A percentile compares a stretch with the other conserved stretches of the same genome.
These are phyloP conservation scores for Penicillium ochrochloron DNA, from an alignment of 495 filamentous ascomycete genomes.

Conservation along the genomic window DNA sequence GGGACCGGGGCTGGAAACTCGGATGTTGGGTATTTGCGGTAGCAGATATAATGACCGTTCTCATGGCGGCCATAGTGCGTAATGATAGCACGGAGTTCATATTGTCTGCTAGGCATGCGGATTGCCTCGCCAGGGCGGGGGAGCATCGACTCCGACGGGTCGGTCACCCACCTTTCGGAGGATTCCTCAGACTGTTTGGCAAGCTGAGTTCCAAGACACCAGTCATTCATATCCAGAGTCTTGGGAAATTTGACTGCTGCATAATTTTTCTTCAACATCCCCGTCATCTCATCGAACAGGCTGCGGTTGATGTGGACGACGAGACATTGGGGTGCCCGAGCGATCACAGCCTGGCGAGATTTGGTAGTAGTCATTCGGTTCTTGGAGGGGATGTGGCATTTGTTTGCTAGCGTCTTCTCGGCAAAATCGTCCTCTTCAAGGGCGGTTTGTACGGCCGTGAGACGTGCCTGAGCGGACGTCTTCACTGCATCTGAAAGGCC, in stretches of 20 bases:
- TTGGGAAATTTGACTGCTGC: constrained; percentile 76
- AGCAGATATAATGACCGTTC: constrained; percentile 95
- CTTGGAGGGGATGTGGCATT: constrained; percentile 74
- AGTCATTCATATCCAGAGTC: constrained; percentile 71
- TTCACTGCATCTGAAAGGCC: constrained; percentile 38
- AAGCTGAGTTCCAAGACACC: constrained; percentile 68
- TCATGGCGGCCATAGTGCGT: constrained; percentile 91
- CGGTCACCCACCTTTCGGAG: constrained; percentile 66
- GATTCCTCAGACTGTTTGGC: constrained; percentile 35
- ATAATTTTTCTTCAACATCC: constrained; percentile 79
- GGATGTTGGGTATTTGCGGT: constrained; percentile 64
- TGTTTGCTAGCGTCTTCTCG: constrained; percentile 71
- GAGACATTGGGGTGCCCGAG: constrained; percentile 76
- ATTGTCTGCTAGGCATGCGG: constrained; percentile 56
- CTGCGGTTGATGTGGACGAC: constrained; percentile 91
- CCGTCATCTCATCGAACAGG: constrained; percentile 81
- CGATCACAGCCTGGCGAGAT: constrained; percentile 84
- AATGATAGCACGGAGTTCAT: constrained; percentile 82
- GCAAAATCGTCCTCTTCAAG: constrained; percentile 80
- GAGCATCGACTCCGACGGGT: constrained; percentile 73
- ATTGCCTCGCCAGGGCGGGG: constrained; percentile 46
- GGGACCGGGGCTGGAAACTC: constrained; percentile 42
- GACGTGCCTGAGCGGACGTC: constrained; percentile 48
- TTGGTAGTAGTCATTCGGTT: constrained; percentile 74
- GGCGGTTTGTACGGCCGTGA: constrained; percentile 67